phyloP scores from a whole-genome alignment of 257 asterid genomes.

The Rehmannia glutinosa region DNA sequence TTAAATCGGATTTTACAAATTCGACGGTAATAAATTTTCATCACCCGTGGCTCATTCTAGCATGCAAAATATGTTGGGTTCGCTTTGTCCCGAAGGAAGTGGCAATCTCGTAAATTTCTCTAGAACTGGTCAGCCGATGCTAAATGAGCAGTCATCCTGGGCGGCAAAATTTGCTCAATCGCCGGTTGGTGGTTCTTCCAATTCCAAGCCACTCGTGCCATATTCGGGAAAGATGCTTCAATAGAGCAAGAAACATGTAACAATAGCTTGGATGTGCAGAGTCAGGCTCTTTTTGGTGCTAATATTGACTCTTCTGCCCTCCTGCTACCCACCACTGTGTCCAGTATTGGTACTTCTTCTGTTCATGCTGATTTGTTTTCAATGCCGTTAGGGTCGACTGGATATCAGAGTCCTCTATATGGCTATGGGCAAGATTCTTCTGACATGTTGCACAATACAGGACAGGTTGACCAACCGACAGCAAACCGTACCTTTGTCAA shows the following conservation, averaged over 20 bases:
- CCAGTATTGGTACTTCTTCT: constrained; percentile 49
- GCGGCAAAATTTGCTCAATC: constrained; percentile 46
- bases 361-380: constrained; percentile 60
- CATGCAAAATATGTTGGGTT: constrained; percentile 71
- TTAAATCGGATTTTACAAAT: constrained; percentile 49
- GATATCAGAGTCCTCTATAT: constrained; percentile 60
- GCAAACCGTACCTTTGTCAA: constrained; percentile 61
- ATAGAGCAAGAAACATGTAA: constrained; percentile 50
- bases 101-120: constrained; percentile 55
- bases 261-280: constrained; percentile 52
- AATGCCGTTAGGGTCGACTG: constrained; percentile 56
- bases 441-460: constrained; percentile 57
- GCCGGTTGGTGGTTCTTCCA: constrained; percentile 37
- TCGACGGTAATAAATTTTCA: constrained; percentile 44
- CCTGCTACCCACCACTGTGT: constrained; percentile 63
- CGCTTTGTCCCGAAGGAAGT: constrained; percentile 65
- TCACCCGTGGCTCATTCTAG: constrained; percentile 50
- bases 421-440: constrained; percentile 71
- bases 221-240: constrained; percentile 65
- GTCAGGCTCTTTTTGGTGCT: constrained; percentile 57
- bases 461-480: constrained; percentile 56
- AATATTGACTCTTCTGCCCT: constrained; percentile 67
- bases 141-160: constrained; percentile 66
- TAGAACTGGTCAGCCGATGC: constrained; percentile 48
- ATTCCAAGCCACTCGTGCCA: constrained; percentile 38